These are phyloP conservation scores for Heterobasidion annosum DNA, from an alignment of 1,284 basidiomycete species.

Conservation along the genomic window DNA sequence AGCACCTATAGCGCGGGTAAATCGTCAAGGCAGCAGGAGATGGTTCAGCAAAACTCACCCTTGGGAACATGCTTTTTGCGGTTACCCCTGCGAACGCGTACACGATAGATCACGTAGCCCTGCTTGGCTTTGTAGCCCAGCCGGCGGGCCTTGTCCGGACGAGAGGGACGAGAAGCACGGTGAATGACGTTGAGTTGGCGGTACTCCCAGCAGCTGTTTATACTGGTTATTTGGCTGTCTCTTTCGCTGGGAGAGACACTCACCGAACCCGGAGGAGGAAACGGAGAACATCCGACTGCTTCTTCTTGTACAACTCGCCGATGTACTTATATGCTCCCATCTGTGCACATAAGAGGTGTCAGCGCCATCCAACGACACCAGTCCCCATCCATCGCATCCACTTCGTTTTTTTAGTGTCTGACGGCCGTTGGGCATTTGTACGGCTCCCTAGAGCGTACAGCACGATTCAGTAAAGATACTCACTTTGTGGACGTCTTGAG, in stretches of 20 bases:
- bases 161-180: conserved; percentile 94
- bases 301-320: conserved; percentile 92
- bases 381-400: conserved; percentile 1
- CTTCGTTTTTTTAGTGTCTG: background rate
- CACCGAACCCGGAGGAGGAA: conserved; percentile 97
- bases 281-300: conserved; percentile 95
- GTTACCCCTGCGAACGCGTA: conserved; percentile 97
- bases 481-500: conserved; percentile 7
- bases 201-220: conserved; percentile 93
- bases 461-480: background rate
- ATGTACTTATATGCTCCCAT: conserved; percentile 98
- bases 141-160: conserved; percentile 98
- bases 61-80: conserved; percentile 98
- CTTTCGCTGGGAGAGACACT: conserved; percentile 19
- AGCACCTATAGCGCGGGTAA: conserved; percentile 48
- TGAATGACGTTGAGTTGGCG: conserved; percentile 98
- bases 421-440: conserved; percentile 4
- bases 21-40: background rate
- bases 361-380: conserved; percentile 4
- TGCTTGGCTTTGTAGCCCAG: conserved; percentile 99
- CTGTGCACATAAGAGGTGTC: conserved; percentile 17
- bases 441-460: background rate
- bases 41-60: conserved; percentile 39
- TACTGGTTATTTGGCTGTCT: background rate
- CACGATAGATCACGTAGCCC: conserved; percentile 96